Evolutionary conservation across 306 rosid genomes (phyloP), one percentile per base, ranked within the genome.

Genomic region (Citrullus mucosospermus): DNA sequence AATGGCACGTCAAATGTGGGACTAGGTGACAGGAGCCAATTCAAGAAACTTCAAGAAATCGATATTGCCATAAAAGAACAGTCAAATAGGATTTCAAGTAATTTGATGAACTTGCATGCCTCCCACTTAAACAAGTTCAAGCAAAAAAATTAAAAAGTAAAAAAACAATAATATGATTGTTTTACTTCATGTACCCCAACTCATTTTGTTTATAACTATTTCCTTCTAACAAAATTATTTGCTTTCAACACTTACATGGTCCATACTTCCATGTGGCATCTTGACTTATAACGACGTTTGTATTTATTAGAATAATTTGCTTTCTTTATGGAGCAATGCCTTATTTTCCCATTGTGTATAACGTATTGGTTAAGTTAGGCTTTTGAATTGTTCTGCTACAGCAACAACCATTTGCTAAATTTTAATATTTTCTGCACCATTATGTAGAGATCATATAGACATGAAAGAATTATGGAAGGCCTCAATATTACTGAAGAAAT

Each of bases 401-500:
- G n/a, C 20, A 18, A 0, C 8, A 53, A 1, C 58, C 18, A 22
- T 61, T 16, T 28, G 41, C 80, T 61, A 22, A 62, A 41, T 44
- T 61, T 48, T 60, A 2, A 28, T 72, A 2, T 28, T 61, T 61
- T 78, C 12, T 78, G 39, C 59, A 72, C 15, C 16, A 50, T 72
- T 72, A 50, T 72, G 79, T 89, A 90, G 95, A 85, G 87, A 83
- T 75, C 84, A 74, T 88, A 81, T 85, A 87, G 85, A 79, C 80
- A 83, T 83, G 92, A 90, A 34, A 87, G 85, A 84, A 84, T 90
- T 54, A 80, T 84, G 86, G 92, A 90, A 87, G 91, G 89, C 66
- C 90, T 90, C 80, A 90, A 90, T 78, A 84, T 90, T 82, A 90
- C 92, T 51, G 95, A 88, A 57, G 95, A 88, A 85, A 87, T 88